A percentile compares a stretch with the other conserved stretches of the same genome.
Conservation (phyloP, 2,329 filamentous ascomycete genomes). For the Sarocladiaceae sp. region DNA sequence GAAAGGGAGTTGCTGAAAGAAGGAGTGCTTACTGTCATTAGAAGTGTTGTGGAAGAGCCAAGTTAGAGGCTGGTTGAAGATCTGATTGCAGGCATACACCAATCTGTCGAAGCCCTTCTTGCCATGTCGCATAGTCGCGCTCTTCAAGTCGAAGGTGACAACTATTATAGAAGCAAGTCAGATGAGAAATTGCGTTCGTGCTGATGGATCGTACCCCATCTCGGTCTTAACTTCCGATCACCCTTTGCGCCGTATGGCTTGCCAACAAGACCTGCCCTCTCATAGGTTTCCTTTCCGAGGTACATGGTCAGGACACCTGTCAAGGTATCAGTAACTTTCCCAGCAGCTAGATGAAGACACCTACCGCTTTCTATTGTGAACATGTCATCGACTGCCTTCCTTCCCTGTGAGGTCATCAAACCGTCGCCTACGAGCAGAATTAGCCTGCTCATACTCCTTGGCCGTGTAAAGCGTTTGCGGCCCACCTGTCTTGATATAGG, state of each 20-base stretch:
- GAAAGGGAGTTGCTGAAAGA: slow-evolving; percentile 27
- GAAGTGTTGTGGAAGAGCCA: slow-evolving; percentile 75
- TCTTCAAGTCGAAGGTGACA: slow-evolving; percentile 71
- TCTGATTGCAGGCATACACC: slow-evolving; percentile 73
- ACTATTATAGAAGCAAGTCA: slow-evolving; percentile 42
- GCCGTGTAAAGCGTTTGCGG: not conserved
- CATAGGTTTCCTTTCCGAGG: slow-evolving; percentile 76
- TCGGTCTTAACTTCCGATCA: slow-evolving; percentile 55
- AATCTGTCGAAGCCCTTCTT: slow-evolving; percentile 80
- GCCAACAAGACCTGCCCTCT: slow-evolving; percentile 76
- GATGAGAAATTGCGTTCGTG: no score
- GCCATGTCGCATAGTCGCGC: slow-evolving; percentile 73
- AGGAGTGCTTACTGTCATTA: not conserved
- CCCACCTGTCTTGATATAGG: slow-evolving; percentile 76
- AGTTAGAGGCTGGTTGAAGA: slow-evolving; percentile 60
- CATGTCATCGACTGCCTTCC: slow-evolving; percentile 63
- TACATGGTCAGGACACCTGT: slow-evolving; percentile 69
- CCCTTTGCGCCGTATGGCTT: slow-evolving; percentile 59
- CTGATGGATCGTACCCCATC: slow-evolving; percentile 69
- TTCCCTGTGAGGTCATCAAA: slow-evolving; percentile 79
- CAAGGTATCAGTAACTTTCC: no score
- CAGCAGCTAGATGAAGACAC: not conserved
- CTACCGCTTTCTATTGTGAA: slow-evolving; percentile 67
- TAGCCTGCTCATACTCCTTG: not conserved
- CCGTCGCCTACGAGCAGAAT: slow-evolving; percentile 57